Evolutionary conservation across 2,329 filamentous ascomycete species (phyloP), one percentile per base, ranked within the genome.

Genomic region (Paraconiothyrium sp.): DNA sequence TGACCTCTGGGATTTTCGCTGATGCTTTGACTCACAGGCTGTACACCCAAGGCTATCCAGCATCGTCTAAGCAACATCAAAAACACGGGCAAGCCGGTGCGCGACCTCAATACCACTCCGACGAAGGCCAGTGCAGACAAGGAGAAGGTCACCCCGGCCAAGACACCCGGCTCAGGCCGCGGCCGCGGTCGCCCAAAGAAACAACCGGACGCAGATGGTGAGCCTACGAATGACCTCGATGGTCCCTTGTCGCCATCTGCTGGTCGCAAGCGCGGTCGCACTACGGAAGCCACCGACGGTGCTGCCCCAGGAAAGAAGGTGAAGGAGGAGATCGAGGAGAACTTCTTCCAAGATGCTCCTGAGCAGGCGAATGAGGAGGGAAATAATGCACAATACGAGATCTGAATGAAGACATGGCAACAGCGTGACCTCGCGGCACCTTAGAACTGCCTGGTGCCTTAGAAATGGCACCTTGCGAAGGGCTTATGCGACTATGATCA

Each of bases 11-110:
- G 4, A n/a, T 7, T 6, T 14, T 46, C 10, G 35, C 34, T 51
- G 22, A 54, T 32, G 20, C 8, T n/a, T 20, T 7, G n/a, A 9
- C 24, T 1, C 20, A 16, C 59, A 67, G 73, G 67, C 1, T 73
- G 69, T 52, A 75, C 73, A 0, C 63, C 70, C 48, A 76, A 75
- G 43, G 72, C 73, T 16, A 61, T 75, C 11, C 61, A 62, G 20
- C 63, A 70, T 55, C 71, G 72, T n/a, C 60, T 76, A 8, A 59
- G 39, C 43, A 72, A 69, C 58, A 56, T 73, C 6, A 67, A 68
- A 30, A 65, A 58, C 22, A 30, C 9, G 66, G 64, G 32, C 9
- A 58, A 52, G 8, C 16, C 55, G 16, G 24, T 49, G n/a, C 32
- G 30, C 14, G 4, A n/a, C 16, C 16, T 14, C 22, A 24, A 14